Base-by-base conservation (phyloP, 1,284 basidiomycete species). In the Heterobasidion occidentale region DNA sequence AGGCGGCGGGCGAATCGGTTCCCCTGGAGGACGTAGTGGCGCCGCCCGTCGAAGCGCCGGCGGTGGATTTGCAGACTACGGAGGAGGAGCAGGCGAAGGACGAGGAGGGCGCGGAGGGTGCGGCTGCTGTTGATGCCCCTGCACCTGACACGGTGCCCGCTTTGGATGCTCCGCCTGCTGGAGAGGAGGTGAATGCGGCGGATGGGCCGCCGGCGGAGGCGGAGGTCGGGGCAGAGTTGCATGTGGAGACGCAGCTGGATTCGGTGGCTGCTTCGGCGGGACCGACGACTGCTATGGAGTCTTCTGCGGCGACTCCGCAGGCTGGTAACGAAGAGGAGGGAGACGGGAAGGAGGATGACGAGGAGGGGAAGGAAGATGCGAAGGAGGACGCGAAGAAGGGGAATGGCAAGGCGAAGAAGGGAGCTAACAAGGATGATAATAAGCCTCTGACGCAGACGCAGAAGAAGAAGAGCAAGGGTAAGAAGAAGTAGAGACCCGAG, bases 261-360 rank as follows among this genome's bases (percentile, higher is more conserved):
- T 1, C 34, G 33, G 54, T 9, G n/a, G 34, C 33, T n/a, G 45
- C 14, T 33, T 34, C 60, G 7, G 46, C 55, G 38, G 59, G 14
- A 5, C 57, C 56, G 27, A 48, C 49, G 4, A 55, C 56, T 12
- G 20, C 38, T 14, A 11, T 38, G 7, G 38, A n/a, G 46, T 56
- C 55, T 42, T 58, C 51, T 4, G 56, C 38, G 12, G 58, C 51
- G 20, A 60, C 59, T 48, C 52, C 53, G 33, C 56, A 57, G 35
- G 62, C 58, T 36, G 61, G 55, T 44, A 61, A 52, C 36, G 59
- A 44, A 14, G 61, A 62, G 46, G 61, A 54, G 17, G 55, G 35
- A 4, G 59, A 62, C 55, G 27, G 56, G 47, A 6, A 56, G 48
- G 17, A 15, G 11, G 56, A 57, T 9, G 61, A 19, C 47, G 33